phyloP scores from a whole-genome alignment of 2,329 filamentous ascomycete genomes.

The Elsinoe australis region DNA sequence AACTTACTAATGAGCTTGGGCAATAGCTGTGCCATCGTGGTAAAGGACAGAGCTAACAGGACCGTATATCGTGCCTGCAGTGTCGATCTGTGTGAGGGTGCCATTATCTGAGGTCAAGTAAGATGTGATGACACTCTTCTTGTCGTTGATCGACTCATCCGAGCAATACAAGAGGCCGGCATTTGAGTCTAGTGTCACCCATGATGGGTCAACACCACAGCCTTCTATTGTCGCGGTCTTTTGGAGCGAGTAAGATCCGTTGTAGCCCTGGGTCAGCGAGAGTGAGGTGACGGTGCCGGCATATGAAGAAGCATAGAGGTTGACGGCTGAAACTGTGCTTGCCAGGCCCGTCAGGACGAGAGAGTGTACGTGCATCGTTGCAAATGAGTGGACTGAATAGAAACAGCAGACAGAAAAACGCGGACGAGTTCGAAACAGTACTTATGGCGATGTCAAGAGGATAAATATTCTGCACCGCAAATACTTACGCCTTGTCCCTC shows the following conservation, averaged over 20 bases:
- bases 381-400: background rate
- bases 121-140: slow-evolving; percentile 44
- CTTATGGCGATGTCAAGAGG: background rate
- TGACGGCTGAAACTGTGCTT: slow-evolving; percentile 26
- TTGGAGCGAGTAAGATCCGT: slow-evolving; percentile 35
- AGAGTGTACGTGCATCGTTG: slow-evolving; percentile 7
- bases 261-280: slow-evolving; percentile 26
- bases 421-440: background rate
- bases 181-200: slow-evolving; percentile 50
- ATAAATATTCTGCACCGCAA: background rate
- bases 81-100: slow-evolving; percentile 31
- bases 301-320: slow-evolving; percentile 41
- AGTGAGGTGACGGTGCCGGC: slow-evolving; percentile 39
- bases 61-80: slow-evolving; percentile 31
- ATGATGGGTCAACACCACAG: slow-evolving; percentile 51
- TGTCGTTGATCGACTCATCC: slow-evolving; percentile 47
- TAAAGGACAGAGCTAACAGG: slow-evolving; percentile 38
- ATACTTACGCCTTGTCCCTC: slow-evolving; percentile 1
- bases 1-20: slow-evolving; percentile 35
- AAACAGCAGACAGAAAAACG: background rate
- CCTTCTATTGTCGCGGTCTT: slow-evolving; percentile 38
- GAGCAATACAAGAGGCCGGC: slow-evolving; percentile 51
- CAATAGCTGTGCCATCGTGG: slow-evolving; percentile 33
- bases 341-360: slow-evolving; percentile 20
- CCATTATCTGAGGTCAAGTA: slow-evolving; percentile 35